Evolutionary conservation across 2,329 filamentous ascomycete genomes (phyloP), one percentile per base, ranked within the genome.

Genomic region (Catunica adiposa): DNA sequence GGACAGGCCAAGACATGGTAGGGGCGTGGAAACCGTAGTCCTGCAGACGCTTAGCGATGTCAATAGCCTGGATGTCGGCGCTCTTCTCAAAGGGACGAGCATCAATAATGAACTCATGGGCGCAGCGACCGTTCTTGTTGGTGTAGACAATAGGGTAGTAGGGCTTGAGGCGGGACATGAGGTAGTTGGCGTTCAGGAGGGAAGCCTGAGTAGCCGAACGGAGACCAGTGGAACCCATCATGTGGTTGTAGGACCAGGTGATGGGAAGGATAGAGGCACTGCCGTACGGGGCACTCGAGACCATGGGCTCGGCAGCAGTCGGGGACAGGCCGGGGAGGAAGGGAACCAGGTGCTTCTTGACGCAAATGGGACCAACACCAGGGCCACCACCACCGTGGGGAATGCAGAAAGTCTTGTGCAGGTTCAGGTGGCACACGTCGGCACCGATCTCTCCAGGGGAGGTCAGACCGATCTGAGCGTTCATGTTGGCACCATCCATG

Each of bases 401-500:
- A 64, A 97, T 97, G 67, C 90, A 97, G 75, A 97, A 97, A 2
- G 90, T 97, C 78, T 97, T 97, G 79, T 97, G 90, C 44, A 97
- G 77, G 70, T 97, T 97, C 59, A 97, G 75, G 72, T 96, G 90
- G 77, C 90, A 97, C 40, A 96, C 89, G 66, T 97, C 90, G 29
- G 90, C 90, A 20, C 90, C 90, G 62, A 97, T 94, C 67, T 94
- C 89, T 40, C 90, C 90, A 1, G 90, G 90, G 0, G 88, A 94
- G 73, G 88, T 95, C 9, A 97, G 78, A 11, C 90, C 90, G 61
- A 97, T 96, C 69, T 97, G 90, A 17, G 90, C 90, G 66, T 96
- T 97, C 88, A 96, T 92, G 73, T 97, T 97, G 61, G 90, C 90
- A 51, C 90, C 90, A 66, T 97, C 90, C 90, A 97, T 96, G 74